Evolutionary conservation across 371 early-diverging fungal genomes (phyloP), one percentile per base, ranked within the genome.

Genomic region (Apophysomyces trapeziformis): DNA sequence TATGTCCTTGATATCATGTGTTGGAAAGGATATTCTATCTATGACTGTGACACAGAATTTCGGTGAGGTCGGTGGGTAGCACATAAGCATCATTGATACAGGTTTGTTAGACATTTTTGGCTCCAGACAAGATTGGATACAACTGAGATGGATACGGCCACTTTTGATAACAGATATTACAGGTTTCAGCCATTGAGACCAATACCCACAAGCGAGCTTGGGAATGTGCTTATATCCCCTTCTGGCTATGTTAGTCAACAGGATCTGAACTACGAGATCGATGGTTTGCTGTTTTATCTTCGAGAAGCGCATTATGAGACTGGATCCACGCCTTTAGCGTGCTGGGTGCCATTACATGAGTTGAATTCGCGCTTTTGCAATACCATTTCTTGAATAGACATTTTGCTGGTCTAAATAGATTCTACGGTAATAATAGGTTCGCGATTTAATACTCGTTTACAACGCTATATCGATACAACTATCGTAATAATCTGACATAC

Each of bases 1-100:
- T 87, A 87, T 70, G 82, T 87, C 1, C 54, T 89, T 36, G 89
- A 89, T 65, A 74, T 87, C 16, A 82, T 89, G 87, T 86, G 86
- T 54, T 89, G 89, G 89, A 78, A 84, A 54, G 87, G 86, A 0
- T 84, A 87, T 45, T 74, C 87, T n/a, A 79, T 86, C 0, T 80
- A 81, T 58, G 85, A 89, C 59, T 89, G 89, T 62, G 89, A 89
- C 65, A 86, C 87, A 0, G 83, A 82, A 41, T 89, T 89, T 62
- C 73, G 88, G 76, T 76, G 58, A 58, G 47, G n/a, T 54, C 13
- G 36, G 18, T 13, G 7, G 57, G 18, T 26, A 21, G 39, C 9
- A 47, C 47, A 47, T 18, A 14, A 47, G 18, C 47, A 47, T 47
- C 47, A 18, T 47, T 47, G 47, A 47, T 47, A n/a, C 47, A 18